A percentile compares a stretch with the other conserved stretches of the same genome.
phyloP scores from a whole-genome alignment of 768 basidiomycete species.

The Kwoniella dejecticola region DNA sequence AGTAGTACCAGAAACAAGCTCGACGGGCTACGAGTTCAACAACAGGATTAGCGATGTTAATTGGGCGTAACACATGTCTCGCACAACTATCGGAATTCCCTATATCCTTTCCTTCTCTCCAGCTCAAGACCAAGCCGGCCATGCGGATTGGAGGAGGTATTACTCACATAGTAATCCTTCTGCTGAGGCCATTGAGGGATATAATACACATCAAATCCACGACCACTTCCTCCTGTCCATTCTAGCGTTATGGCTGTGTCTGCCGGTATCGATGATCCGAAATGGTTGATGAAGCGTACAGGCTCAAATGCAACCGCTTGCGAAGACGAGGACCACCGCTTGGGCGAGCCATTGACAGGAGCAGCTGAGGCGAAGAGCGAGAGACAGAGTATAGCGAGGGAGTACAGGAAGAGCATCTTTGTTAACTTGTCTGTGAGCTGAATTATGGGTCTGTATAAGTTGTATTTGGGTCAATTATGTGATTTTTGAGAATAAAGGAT shows the following conservation, averaged over 20 bases:
- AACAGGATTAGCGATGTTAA: not conserved
- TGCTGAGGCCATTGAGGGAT: slow-evolving; percentile 32
- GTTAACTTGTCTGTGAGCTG: too few relatives aligned
- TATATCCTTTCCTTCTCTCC: not conserved
- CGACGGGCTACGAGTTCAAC: slow-evolving; percentile 18
- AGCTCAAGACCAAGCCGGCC: not conserved
- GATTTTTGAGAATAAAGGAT: not conserved
- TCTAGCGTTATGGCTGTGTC: slow-evolving; percentile 15
- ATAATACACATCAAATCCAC: slow-evolving; percentile 28
- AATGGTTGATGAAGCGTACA: slow-evolving; percentile 18
- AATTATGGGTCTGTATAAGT: not conserved
- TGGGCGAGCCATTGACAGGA: not conserved
- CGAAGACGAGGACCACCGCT: not conserved
- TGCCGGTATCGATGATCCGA: slow-evolving; percentile 19
- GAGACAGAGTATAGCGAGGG: slow-evolving; percentile 17
- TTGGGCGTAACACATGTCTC: not conserved
- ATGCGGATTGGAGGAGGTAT: too few relatives aligned
- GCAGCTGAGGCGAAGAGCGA: slow-evolving; percentile 14
- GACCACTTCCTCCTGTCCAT: slow-evolving; percentile 25
- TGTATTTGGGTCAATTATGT: not conserved
- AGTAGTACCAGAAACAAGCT: slow-evolving; percentile 9
- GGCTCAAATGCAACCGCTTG: slow-evolving; percentile 1
- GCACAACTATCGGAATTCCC: not conserved
- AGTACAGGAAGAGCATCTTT: slow-evolving; percentile 21
- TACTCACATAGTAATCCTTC: slow-evolving; percentile 25